Base-by-base conservation (phyloP, 2,329 filamentous ascomycete species). In the Zelopaecilomyces penicillatus region DNA sequence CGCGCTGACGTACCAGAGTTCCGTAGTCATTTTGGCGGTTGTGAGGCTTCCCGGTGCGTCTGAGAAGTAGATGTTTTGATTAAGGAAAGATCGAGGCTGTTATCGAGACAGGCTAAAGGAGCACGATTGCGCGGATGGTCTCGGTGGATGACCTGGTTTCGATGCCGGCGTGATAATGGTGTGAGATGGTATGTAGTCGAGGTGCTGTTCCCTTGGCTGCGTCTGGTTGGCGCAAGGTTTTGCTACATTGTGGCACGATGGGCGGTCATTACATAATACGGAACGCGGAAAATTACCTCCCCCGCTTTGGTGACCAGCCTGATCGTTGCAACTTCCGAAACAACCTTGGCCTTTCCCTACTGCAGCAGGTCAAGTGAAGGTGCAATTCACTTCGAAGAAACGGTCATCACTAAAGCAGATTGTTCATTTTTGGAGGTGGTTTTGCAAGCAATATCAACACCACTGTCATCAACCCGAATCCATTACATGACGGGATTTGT, bases 1-100 rank as follows among this genome's bases (percentile, higher is more conserved):
- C 46, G 46, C 46, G 46, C 43, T 46, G 46, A 49, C 46, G 44
- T 49, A 49, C 46, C 46, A 49, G 41, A 49, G 46, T 46, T 49
- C 46, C 40, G 46, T 46, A 34, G 46, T 26, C 46, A 49, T 49
- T 43, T 45, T 46, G 46, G 31, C 40, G 39, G 37, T 10, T 37
- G 9, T 8, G 46, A 30, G 27, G 19, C 19, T 31, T 42, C 36
- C 38, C 37, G 37, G 44, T 39, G 30, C 42, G 36, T 39, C 33
- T 37, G 31, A 28, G 7, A 30, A 10, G 28, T 19, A 19, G 9
- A 33, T 4, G 33, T 10, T 11, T 37, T 19, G 42, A 37, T 26
- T 36, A 19, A 11, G 26, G 33, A 31, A 11, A 26, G 8, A 29
- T 30, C 31, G 37, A 26, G 29, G n/a, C 11, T 44, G 19, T 5